phyloP scores from a whole-genome alignment of 352 stramenopile species.

The Saprolegnia diclina region DNA sequence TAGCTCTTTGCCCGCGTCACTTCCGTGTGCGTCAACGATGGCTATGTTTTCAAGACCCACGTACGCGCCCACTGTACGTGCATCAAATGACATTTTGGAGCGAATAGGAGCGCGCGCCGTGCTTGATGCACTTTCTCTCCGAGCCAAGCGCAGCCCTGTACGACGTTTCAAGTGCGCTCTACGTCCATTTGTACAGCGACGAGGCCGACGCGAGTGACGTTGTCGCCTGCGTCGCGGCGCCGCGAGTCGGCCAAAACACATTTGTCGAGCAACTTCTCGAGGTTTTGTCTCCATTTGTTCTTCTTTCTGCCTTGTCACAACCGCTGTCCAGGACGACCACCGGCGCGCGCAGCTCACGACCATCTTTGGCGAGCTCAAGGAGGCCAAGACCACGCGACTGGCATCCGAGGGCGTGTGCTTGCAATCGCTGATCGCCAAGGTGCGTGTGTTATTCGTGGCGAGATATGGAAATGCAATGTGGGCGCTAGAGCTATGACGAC shows the following conservation, averaged over 20 bases:
- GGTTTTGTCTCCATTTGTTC: background rate
- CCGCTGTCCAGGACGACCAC: slow-evolving; percentile 32
- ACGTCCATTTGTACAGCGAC: slow-evolving; percentile 52
- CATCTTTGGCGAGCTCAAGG: slow-evolving; percentile 68
- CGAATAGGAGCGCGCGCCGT: slow-evolving; percentile 61
- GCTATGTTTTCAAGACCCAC: slow-evolving; percentile 75
- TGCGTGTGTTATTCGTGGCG: slow-evolving; percentile 43
- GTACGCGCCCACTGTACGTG: slow-evolving; percentile 32
- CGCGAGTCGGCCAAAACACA: background rate
- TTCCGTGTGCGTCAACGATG: slow-evolving; percentile 53
- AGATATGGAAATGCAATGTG: slow-evolving; percentile 29
- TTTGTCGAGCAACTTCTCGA: slow-evolving; percentile 14
- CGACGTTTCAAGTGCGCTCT: slow-evolving; percentile 62
- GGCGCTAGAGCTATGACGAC: slow-evolving; percentile 96
- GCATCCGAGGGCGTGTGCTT: slow-evolving; percentile 47
- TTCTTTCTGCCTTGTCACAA: background rate
- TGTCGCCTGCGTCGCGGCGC: background rate
- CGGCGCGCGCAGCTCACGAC: slow-evolving; percentile 48
- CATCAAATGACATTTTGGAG: slow-evolving; percentile 1
- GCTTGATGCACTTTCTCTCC: slow-evolving; percentile 65
- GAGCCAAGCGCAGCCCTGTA: slow-evolving; percentile 39
- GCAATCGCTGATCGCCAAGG: slow-evolving; percentile 90
- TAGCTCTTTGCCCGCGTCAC: slow-evolving; percentile 54
- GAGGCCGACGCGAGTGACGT: slow-evolving; percentile 25
- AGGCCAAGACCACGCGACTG: slow-evolving; percentile 41